Evolutionary conservation across 495 filamentous ascomycete genomes (phyloP).

Genomic region (Chaetomium tenue): DNA sequence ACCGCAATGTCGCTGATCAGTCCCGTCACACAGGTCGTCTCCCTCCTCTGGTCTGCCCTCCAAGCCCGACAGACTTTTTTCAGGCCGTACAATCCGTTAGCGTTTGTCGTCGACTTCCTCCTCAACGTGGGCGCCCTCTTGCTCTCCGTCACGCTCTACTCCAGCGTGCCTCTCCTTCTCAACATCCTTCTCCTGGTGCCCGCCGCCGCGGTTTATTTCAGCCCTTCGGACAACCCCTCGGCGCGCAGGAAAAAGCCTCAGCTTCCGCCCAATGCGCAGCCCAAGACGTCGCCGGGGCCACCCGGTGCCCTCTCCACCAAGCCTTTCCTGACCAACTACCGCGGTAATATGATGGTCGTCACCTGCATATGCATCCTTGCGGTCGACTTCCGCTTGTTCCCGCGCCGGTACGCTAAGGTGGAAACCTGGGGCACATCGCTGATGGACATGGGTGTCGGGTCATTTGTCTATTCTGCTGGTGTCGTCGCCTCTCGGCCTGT

Average conservation of each 20-base stretch:
- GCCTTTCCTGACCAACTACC: constrained; percentile 87
- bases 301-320: constrained; percentile 68
- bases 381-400: constrained; percentile 92
- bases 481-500: constrained; percentile 84
- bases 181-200: constrained; percentile 72
- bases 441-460: constrained; percentile 97
- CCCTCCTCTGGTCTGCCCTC: constrained; percentile 84
- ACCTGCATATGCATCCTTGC: constrained; percentile 94
- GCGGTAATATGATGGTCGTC: constrained; percentile 86
- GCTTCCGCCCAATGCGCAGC: constrained; percentile 52
- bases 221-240: constrained; percentile 41
- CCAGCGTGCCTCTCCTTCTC: constrained; percentile 68
- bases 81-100: constrained; percentile 63
- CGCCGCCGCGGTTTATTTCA: constrained; percentile 59
- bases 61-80: constrained; percentile 88
- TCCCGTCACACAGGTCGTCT: constrained; percentile 58
- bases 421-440: constrained; percentile 97
- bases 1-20: constrained; percentile 17
- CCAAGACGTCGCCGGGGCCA: constrained; percentile 18
- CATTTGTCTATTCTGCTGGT: constrained; percentile 95
- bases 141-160: constrained; percentile 84
- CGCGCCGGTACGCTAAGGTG: constrained; percentile 91
- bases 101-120: constrained; percentile 75
- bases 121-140: constrained; percentile 80
- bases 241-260: constrained; percentile 53